Evolutionary conservation across 2,329 filamentous ascomycete genomes (phyloP).

Genomic region (Drechslera avenae): DNA sequence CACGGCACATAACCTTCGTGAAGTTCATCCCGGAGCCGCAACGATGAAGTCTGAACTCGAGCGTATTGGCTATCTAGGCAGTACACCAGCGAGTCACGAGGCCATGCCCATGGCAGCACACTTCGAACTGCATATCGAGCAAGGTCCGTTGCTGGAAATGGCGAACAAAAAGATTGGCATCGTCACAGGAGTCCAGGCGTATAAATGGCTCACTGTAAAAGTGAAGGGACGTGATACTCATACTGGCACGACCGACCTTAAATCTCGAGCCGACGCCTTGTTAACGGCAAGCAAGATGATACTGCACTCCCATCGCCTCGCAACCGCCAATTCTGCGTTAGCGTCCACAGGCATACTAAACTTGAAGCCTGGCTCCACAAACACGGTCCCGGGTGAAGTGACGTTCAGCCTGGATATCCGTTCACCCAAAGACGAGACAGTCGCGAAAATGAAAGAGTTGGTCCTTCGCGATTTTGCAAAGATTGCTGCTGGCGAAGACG

Average conservation of each 20-base stretch:
- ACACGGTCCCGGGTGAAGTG: slow-evolving; percentile 73
- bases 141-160: slow-evolving; percentile 75
- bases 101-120: slow-evolving; percentile 73
- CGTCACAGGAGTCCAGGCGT: slow-evolving; percentile 75
- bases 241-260: slow-evolving; percentile 74
- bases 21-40: slow-evolving; percentile 64
- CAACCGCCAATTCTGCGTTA: slow-evolving; percentile 63
- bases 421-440: slow-evolving; percentile 60
- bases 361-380: slow-evolving; percentile 70
- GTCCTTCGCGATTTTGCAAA: slow-evolving; percentile 63
- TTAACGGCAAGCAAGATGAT: slow-evolving; percentile 72
- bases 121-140: slow-evolving; percentile 86
- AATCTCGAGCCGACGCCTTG: slow-evolving; percentile 69
- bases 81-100: slow-evolving; percentile 60
- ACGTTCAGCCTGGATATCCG: slow-evolving; percentile 72
- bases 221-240: slow-evolving; percentile 72
- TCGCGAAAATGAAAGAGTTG: slow-evolving; percentile 63
- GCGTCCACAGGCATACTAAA: slow-evolving; percentile 73
- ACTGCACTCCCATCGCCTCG: slow-evolving; percentile 66
- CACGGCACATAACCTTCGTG: slow-evolving; percentile 63
- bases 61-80: slow-evolving; percentile 72
- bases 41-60: slow-evolving; percentile 72
- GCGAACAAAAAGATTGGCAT: slow-evolving; percentile 68
- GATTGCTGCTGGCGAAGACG: slow-evolving; percentile 63
- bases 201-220: slow-evolving; percentile 73